Base-by-base conservation (phyloP, 352 stramenopile genomes). In the Detonula confervacea region DNA sequence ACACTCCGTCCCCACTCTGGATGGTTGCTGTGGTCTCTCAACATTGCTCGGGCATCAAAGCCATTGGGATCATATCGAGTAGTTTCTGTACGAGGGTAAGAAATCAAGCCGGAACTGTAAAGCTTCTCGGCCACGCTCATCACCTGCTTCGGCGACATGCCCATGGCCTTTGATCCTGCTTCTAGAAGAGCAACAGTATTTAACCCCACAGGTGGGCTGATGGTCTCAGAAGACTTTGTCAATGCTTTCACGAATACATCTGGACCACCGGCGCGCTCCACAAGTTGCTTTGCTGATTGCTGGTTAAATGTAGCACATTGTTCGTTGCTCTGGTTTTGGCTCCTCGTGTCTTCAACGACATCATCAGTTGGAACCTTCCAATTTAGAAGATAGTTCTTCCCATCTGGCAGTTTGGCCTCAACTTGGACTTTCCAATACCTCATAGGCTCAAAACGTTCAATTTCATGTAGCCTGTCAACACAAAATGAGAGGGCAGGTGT, bases 401-500 rank as follows among this genome's bases (percentile, higher is more conserved):
- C n/a, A n/a, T n/a, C n/a, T n/a, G n/a, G n/a, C n/a, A n/a, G n/a
- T n/a, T n/a, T n/a, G n/a, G n/a, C n/a, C n/a, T n/a, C n/a, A n/a
- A n/a, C n/a, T n/a, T n/a, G n/a, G n/a, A n/a, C n/a, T n/a, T n/a
- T n/a, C n/a, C n/a, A n/a, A n/a, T n/a, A n/a, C n/a, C n/a, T n/a
- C n/a, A n/a, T n/a, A 25, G 93, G 90, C 65, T 95, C 92, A 77
- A 97, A 97, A 29, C 91, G 93, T 84, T 97, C 90, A 57, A 97
- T 97, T 27, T 95, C 84, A 66, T 96, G 84, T 66, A 96, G 92
- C 0, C 95, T 83, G 74, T 96, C 87, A 5, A 97, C 95, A 75
- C 90, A 95, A 77, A 97, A 97, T 7, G 93, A 92, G 11, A 97
- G 82, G 0, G 94, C 97, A 20, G 93, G 94, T 9, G 93, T 97